Evolutionary conservation across 1,284 basidiomycete species (phyloP).

Genomic region (Rhodotorula glutinis): DNA sequence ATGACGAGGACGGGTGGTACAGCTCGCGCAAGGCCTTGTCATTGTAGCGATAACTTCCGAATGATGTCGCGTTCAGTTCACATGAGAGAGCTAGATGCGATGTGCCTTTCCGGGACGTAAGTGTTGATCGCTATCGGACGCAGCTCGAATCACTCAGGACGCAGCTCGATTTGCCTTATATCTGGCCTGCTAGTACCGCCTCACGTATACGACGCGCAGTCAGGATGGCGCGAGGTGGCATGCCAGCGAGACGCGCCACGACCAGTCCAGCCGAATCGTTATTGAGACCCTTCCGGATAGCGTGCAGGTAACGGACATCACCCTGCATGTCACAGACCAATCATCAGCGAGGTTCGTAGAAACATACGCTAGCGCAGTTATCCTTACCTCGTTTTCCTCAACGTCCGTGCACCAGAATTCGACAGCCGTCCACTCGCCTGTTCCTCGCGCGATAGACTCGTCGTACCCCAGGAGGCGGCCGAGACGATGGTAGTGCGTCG

Average conservation of each 20-base stretch:
- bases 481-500: constrained; percentile 95
- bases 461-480: constrained; percentile 66
- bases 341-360: not conserved
- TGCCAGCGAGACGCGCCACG: constrained; percentile 80
- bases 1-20: no score
- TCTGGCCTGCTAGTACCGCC: not conserved
- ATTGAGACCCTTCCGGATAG: constrained; percentile 77
- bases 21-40: no score
- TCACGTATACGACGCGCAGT: constrained; percentile 19
- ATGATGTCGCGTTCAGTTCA: no score
- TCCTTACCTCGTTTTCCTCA: constrained; percentile 62
- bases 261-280: constrained; percentile 87
- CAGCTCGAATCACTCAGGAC: no score
- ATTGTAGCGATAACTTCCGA: no score
- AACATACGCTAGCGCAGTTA: not conserved
- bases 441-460: constrained; percentile 39
- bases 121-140: no score
- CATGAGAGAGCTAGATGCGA: no score
- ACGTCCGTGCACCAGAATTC: constrained; percentile 87
- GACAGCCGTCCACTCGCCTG: constrained; percentile 53
- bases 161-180: not conserved
- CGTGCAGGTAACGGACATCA: constrained; percentile 79
- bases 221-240: constrained; percentile 56
- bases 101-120: no score
- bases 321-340: constrained; percentile 47